These are phyloP conservation scores for Mallotus japonicus DNA, from an alignment of 441 rosid species.

Conservation along the genomic window DNA sequence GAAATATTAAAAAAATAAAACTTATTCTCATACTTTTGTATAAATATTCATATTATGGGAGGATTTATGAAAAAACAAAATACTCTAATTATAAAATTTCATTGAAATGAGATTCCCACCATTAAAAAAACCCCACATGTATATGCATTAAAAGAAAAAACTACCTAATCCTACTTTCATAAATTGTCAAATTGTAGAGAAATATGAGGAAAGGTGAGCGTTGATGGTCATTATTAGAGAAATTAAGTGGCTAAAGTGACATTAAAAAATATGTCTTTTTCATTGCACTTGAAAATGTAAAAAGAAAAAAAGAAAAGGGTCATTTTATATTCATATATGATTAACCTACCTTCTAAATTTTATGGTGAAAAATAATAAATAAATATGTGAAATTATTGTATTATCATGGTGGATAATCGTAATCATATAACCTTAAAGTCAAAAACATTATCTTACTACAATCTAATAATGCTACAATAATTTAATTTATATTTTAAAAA, in stretches of 20 bases:
- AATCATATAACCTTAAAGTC: neutral
- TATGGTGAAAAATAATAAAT: no score
- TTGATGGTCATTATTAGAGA: no score
- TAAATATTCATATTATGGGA: no score
- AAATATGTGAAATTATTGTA: neutral
- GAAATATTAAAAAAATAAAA: no score
- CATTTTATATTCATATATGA: no score
- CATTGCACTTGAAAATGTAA: neutral
- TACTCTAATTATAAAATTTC: no score
- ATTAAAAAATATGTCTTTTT: neutral
- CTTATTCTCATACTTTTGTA: no score
- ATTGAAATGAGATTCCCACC: neutral
- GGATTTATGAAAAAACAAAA: no score
- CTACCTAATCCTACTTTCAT: neutral
- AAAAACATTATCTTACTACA: neutral
- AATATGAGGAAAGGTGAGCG: neutral
- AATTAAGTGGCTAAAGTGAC: neutral
- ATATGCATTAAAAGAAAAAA: neutral
- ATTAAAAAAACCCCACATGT: no score
- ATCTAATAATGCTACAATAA: neutral
- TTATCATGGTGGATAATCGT: neutral
- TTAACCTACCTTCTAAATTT: no score
- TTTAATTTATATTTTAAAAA: neutral
- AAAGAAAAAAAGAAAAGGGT: neutral
- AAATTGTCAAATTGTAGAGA: no score